Percentiles rank a stretch among this genome's conserved stretches.
phyloP scores from a whole-genome alignment of 2,329 filamentous ascomycete genomes.

The Curvularia eragrostidis region DNA sequence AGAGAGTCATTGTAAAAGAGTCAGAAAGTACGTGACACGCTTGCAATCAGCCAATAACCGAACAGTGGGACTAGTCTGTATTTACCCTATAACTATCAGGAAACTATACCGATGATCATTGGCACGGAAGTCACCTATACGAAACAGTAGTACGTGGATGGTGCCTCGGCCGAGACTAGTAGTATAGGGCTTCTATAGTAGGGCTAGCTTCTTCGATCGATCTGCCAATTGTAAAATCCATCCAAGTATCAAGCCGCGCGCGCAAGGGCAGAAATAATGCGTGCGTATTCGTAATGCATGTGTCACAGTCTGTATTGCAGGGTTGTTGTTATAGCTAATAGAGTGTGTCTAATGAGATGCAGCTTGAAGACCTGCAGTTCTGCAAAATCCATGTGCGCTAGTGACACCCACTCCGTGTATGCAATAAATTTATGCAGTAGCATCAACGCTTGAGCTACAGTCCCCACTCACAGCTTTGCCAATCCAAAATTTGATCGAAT shows the following conservation, averaged over 20 bases:
- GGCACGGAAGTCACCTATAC: background rate
- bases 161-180: background rate
- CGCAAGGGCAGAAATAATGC: background rate
- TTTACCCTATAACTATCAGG: too few relatives aligned
- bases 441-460: too few relatives aligned
- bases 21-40: background rate
- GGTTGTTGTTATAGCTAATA: background rate
- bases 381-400: too few relatives aligned
- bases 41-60: background rate
- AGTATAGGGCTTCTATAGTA: background rate
- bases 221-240: background rate
- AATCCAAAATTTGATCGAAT: too few relatives aligned
- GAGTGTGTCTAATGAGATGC: too few relatives aligned
- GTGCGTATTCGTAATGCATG: background rate
- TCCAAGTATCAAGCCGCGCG: background rate
- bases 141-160: background rate
- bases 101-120: background rate
- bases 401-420: too few relatives aligned
- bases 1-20: background rate
- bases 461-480: too few relatives aligned
- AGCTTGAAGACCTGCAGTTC: too few relatives aligned
- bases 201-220: background rate
- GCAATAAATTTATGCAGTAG: too few relatives aligned
- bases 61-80: too few relatives aligned
- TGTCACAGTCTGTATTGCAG: background rate